Conservation (phyloP, 2,329 filamentous ascomycete genomes). For the Colletotrichum zoysiae region DNA sequence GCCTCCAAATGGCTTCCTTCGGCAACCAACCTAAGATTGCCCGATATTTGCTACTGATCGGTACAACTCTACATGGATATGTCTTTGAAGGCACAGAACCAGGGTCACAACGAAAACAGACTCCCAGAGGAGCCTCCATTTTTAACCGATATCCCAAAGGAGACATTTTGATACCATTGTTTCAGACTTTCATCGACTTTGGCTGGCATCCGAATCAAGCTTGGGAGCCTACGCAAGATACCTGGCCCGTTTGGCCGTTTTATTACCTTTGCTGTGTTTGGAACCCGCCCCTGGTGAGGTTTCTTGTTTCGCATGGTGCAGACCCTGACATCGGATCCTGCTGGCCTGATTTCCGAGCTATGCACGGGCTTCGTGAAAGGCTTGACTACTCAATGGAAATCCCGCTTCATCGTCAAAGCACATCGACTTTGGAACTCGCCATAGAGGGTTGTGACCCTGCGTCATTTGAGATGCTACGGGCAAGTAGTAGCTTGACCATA, state of each 20-base stretch:
- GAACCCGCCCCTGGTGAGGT: conserved; percentile 6
- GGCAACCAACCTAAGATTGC: conserved; percentile 16
- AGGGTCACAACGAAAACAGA: neutral
- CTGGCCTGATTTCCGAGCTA: neutral
- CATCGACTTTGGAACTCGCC: neutral
- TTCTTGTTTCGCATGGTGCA: conserved; percentile 10
- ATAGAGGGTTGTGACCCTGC: conserved; percentile 1
- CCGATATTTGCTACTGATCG: neutral
- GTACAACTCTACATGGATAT: conserved; percentile 1
- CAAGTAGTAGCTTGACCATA: neutral
- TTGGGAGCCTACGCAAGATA: conserved; percentile 8
- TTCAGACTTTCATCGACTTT: conserved; percentile 3
- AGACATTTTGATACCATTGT: conserved; percentile 3
- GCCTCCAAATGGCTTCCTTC: conserved; percentile 15
- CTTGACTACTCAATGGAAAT: neutral
- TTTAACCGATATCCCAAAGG: neutral
- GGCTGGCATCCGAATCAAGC: conserved; percentile 25
- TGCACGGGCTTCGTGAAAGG: neutral
- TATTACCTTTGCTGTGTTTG: neutral
- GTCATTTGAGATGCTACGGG: neutral
- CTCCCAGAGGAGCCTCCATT: neutral
- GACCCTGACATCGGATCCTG: conserved; percentile 15
- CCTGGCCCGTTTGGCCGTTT: neutral
- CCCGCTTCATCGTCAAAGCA: conserved; percentile 5
- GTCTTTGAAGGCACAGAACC: conserved; percentile 13